These are phyloP conservation scores for Corinectria fuckeliana DNA, from an alignment of 2,329 filamentous ascomycete species.

Conservation along the genomic window DNA sequence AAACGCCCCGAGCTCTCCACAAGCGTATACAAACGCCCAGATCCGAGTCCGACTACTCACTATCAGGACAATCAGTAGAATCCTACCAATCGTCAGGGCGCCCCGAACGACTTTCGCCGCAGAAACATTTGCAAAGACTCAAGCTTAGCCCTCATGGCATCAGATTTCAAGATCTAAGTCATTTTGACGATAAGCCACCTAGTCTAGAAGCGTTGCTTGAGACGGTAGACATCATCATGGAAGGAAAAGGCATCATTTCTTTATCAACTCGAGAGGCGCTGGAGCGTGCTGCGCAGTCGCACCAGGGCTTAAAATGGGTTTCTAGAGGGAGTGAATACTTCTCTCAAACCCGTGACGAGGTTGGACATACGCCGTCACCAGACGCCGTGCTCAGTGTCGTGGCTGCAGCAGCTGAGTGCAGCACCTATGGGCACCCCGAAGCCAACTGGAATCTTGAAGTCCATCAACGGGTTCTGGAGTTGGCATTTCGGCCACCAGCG, in stretches of 20 bases:
- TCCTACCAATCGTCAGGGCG: not conserved
- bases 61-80: not conserved
- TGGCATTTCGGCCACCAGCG: not conserved
- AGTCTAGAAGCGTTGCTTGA: not conserved
- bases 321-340: too few species aligned
- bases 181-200: not conserved
- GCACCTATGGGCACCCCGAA: too few species aligned
- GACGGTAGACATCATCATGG: not conserved
- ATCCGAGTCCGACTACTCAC: slow-evolving; percentile 16
- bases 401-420: too few species aligned
- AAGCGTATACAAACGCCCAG: slow-evolving; percentile 6
- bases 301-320: not conserved
- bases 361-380: too few species aligned
- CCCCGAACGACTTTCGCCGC: slow-evolving; percentile 1
- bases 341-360: too few species aligned
- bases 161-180: slow-evolving; percentile 1
- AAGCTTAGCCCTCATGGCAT: not conserved
- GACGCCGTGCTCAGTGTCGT: not conserved
- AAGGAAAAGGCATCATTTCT: slow-evolving; percentile 5
- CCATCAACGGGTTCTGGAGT: not conserved
- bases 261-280: not conserved
- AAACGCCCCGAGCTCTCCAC: not conserved
- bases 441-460: too few species aligned
- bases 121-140: slow-evolving; percentile 8
- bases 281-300: too few species aligned